These are phyloP conservation scores for Leccinum disarticulatum DNA, from an alignment of 768 basidiomycete species.

Conservation along the genomic window DNA sequence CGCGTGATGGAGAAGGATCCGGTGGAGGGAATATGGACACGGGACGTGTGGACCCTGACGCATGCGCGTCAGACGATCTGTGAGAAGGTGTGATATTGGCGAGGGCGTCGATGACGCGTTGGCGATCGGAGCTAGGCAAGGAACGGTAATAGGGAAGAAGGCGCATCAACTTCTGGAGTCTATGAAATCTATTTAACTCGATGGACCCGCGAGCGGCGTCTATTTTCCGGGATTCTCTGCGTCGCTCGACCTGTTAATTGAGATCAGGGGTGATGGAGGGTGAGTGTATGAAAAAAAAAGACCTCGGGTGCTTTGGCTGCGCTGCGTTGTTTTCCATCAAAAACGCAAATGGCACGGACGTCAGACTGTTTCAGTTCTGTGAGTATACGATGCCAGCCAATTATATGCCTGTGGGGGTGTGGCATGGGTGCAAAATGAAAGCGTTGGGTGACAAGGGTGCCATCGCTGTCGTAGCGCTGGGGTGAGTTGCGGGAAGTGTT, in stretches of 20 bases:
- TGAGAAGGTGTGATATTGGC: constrained; percentile 7
- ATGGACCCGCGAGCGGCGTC: constrained; percentile 52
- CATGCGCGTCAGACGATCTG: constrained; percentile 15
- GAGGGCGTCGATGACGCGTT: constrained; percentile 30
- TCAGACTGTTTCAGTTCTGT: constrained; percentile 57
- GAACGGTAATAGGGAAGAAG: constrained; percentile 40
- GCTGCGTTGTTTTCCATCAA: constrained; percentile 71
- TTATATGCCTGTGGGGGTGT: constrained; percentile 65
- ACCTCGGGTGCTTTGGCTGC: constrained; percentile 74
- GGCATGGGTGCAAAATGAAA: constrained; percentile 70
- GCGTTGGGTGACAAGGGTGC: constrained; percentile 81
- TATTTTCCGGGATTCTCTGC: constrained; percentile 49
- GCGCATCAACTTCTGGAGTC: constrained; percentile 46
- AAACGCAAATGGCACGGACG: constrained; percentile 71
- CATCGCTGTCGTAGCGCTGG: constrained; percentile 55
- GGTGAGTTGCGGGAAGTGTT: background rate
- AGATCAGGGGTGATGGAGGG: constrained; percentile 1
- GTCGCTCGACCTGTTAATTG: constrained; percentile 48
- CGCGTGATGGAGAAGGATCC: constrained; percentile 2
- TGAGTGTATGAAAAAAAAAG: constrained; percentile 16
- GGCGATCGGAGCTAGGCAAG: constrained; percentile 31
- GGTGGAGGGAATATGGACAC: constrained; percentile 8
- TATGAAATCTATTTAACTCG: constrained; percentile 55
- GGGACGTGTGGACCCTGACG: constrained; percentile 18
- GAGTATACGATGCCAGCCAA: constrained; percentile 75